Base-by-base conservation (phyloP, 2,329 filamentous ascomycete species). In the Fusarium citri region DNA sequence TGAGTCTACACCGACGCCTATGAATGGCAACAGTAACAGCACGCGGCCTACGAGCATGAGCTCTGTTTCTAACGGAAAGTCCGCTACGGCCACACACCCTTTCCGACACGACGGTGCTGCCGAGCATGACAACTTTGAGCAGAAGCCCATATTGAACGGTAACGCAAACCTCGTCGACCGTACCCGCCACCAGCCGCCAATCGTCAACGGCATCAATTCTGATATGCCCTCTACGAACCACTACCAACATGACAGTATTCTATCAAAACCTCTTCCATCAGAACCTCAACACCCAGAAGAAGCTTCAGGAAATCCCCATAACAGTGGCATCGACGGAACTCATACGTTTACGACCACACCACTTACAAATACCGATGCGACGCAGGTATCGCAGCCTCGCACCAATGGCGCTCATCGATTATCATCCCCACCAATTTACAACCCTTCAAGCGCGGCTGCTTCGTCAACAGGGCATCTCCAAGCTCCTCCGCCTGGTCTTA, bases 341-440 rank as follows among this genome's bases (percentile, higher is more conserved):
- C 43, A 61, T 37, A 41, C 57, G 22, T 42, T 66, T 22, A 55
- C 69, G 46, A 45, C 55, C 23, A 57, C 68, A 47, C 58, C 62
- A 26, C 45, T 60, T 31, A 70, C 77, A 50, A 73, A 72, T 53
- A 56, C 72, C 43, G 76, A 79, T 66, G 67, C 69, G 34, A 71
- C 72, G 45, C 77, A 78, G 50, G 58, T 71, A 23, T 22, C 71
- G 64, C 60, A 55, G 54, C 76, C 65, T 57, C 63, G 69, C 42
- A 40, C 50, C 53, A 53, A 80, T 79, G 49, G 82, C 85, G 20
- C 20, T 22, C 87, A 91, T 65, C 85, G 89, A 75, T 89, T 90
- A 71, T 91, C 91, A 7, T 89, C 90, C 4, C 89, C 91, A 12
- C 85, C 90, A 53, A 76, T 87, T 74, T 88, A 89, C 72, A 81